These are phyloP conservation scores for Zygoascus biomembranicola DNA, from an alignment of 805 yeast genomes.

Conservation along the genomic window DNA sequence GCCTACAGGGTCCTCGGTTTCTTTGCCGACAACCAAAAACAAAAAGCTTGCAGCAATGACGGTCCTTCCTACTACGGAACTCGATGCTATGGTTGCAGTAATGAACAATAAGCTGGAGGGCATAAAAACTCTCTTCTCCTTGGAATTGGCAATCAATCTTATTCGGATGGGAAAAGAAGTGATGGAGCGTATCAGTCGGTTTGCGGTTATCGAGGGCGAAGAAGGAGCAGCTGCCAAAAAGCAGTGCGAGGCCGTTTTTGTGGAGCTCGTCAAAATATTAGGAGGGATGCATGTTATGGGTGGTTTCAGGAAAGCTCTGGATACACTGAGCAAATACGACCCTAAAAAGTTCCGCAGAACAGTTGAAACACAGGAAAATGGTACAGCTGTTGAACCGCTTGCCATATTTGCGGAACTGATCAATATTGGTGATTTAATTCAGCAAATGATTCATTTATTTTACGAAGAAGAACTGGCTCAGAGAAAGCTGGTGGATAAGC, in stretches of 20 bases:
- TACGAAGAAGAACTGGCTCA: constrained; percentile 71
- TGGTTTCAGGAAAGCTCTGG: constrained; percentile 78
- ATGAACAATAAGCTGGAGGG: constrained; percentile 67
- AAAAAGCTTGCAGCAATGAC: constrained; percentile 2
- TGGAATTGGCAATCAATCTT: constrained; percentile 67
- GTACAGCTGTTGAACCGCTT: constrained; percentile 60
- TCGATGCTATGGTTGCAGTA: constrained; percentile 75
- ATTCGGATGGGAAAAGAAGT: constrained; percentile 60
- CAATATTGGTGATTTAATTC: constrained; percentile 84
- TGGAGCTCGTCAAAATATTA: constrained; percentile 51
- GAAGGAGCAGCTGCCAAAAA: constrained; percentile 32
- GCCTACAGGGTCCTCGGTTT: constrained; percentile 3
- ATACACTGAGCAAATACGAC: constrained; percentile 59
- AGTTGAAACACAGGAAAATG: constrained; percentile 14
- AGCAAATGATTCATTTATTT: constrained; percentile 86
- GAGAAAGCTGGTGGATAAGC: constrained; percentile 53
- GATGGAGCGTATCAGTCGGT: constrained; percentile 48
- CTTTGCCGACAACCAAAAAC: constrained; percentile 1
- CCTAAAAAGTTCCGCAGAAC: constrained; percentile 38
- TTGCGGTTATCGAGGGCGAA: constrained; percentile 30
- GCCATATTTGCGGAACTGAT: constrained; percentile 83
- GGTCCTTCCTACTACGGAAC: constrained; percentile 43
- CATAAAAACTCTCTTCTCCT: constrained; percentile 66
- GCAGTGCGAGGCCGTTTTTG: constrained; percentile 58
- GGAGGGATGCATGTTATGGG: constrained; percentile 69